Evolutionary conservation across 148 eudicot genomes (phyloP).

Genomic region (Selenicereus undatus): DNA sequence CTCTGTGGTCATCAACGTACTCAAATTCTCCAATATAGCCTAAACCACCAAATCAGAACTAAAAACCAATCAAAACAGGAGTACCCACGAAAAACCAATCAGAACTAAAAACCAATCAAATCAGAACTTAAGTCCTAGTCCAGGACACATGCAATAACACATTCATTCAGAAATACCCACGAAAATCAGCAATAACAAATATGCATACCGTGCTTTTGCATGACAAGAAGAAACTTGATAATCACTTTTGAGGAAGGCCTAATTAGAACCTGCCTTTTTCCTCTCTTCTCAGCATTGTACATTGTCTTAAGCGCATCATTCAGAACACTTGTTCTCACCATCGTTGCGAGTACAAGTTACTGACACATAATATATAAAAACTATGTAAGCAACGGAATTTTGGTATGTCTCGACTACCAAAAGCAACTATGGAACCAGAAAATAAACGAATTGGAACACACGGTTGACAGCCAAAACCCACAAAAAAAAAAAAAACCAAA

Average conservation of each 20-base stretch:
- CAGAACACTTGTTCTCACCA: constrained; percentile 58
- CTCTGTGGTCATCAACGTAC: constrained; percentile 79
- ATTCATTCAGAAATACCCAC: not conserved
- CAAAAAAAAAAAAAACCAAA: too few species aligned
- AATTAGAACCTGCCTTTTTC: constrained; percentile 56
- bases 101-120: too few species aligned
- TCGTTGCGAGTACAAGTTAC: constrained; percentile 26
- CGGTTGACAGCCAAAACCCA: not conserved
- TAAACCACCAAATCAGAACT: constrained; percentile 10
- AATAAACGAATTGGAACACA: not conserved
- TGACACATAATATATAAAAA: not conserved
- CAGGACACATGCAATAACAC: not conserved
- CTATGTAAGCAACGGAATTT: not conserved
- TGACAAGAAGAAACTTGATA: constrained; percentile 54
- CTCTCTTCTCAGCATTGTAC: constrained; percentile 61
- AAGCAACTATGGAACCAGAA: not conserved
- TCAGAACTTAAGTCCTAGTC: not conserved
- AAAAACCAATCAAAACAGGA: not conserved
- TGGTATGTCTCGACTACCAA: not conserved
- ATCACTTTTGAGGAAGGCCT: constrained; percentile 61
- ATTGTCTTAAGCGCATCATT: constrained; percentile 62
- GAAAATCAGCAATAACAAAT: not conserved
- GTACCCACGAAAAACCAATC: too few species aligned
- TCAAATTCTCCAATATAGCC: constrained; percentile 91
- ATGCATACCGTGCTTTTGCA: constrained; percentile 55